Base-by-base conservation (phyloP, 2,329 filamentous ascomycete genomes). In the Periconia sp. region DNA sequence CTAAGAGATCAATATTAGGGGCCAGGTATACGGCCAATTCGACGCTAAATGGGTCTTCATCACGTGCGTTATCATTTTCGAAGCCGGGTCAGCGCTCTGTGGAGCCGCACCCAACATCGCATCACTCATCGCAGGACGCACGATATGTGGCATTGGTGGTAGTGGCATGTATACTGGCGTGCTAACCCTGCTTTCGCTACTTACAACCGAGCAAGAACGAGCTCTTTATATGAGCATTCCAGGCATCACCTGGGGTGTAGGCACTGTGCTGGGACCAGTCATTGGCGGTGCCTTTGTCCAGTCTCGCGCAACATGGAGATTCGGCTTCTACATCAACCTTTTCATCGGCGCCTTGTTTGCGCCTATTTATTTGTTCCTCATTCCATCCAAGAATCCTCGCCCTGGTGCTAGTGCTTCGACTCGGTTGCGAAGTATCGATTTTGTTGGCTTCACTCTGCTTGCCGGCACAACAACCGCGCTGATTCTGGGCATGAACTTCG, bases 401-500 rank as follows among this genome's bases (percentile, higher is more conserved):
- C 34, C 34, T 18, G 36, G 31, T 2, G 13, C n/a, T 5, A 17
- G 21, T 4, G n/a, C 32, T 10, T 24, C 11, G 18, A 36, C 36
- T 13, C 33, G 39, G 16, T n/a, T 42, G 21, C 7, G 7, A 6
- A 12, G 30, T 12, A 37, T 51, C 10, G 47, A 56, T 23, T 48
- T 17, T 13, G 30, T 78, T 6, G 79, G 79, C 1, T 60, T 69
- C 1, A 25, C 75, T 6, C 63, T 82, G 5, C 72, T 67, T 28
- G 56, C 68, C 1, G 76, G 69, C 1, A 65, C 66, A 11, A 69
- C 74, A 23, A 54, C 69, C 2, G 63, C 64, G 4, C 46, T 77
- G 18, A 63, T 77, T 22, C 72, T 83, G 63, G 78, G 72, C 2
- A 71, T 81, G 43, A 71, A 69, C 39, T 79, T 81, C 29, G 79